Conservation (phyloP, 257 asterid genomes). For the Salvia rosmarinus region DNA sequence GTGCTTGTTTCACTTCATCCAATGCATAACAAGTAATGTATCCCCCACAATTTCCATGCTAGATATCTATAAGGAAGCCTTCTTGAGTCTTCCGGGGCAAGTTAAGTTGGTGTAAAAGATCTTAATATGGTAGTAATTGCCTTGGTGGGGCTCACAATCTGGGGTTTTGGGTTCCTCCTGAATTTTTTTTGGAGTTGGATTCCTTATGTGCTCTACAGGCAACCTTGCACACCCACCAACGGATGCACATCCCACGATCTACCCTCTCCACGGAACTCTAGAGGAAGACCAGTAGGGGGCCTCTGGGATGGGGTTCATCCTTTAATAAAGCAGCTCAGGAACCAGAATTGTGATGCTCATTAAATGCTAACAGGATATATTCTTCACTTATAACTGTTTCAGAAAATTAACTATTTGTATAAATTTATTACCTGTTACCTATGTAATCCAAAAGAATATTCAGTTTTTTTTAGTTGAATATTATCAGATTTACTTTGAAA, state of each 20-base stretch:
- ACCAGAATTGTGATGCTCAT: neutral
- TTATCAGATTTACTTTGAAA: neutral
- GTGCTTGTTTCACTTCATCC: neutral
- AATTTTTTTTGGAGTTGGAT: neutral
- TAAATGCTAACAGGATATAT: conserved; percentile 18
- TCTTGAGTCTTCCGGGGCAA: neutral
- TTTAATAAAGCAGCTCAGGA: neutral
- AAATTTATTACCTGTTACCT: neutral
- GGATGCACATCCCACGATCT: neutral
- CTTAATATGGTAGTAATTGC: neutral
- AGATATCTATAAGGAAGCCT: neutral
- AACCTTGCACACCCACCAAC: neutral
- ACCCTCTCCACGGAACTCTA: neutral
- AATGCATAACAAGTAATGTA: neutral
- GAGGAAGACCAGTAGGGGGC: neutral
- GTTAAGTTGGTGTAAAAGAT: neutral
- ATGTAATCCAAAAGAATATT: no score
- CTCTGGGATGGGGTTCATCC: neutral
- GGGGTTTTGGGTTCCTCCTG: neutral
- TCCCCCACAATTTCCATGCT: neutral
- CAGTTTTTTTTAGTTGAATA: neutral
- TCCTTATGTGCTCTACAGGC: neutral
- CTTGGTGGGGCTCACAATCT: neutral
- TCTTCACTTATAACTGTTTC: neutral
- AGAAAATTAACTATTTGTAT: neutral